A percentile compares a stretch with the other conserved stretches of the same genome.
Conservation (phyloP, 805 yeast genomes). For the Ogataea parapolymorpha region DNA sequence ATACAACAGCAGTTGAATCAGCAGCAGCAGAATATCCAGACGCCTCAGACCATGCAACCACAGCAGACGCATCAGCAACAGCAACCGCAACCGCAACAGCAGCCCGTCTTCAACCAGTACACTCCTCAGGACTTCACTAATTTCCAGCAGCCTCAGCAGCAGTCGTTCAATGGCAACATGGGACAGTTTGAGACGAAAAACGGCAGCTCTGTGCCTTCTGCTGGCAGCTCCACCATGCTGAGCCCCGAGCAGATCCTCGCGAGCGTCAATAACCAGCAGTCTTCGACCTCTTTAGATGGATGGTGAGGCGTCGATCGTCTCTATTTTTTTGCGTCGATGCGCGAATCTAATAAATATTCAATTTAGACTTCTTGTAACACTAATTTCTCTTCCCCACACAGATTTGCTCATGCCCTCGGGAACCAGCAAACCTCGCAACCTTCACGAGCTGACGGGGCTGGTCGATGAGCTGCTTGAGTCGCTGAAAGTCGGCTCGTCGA, state of each 20-base stretch:
- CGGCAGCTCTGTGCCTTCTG: slow-evolving; percentile 4
- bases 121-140: slow-evolving; percentile 4
- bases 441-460: slow-evolving; percentile 15
- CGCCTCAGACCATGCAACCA: slow-evolving; percentile 2
- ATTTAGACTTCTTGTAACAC: not conserved
- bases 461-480: slow-evolving; percentile 18
- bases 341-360: slow-evolving; percentile 3
- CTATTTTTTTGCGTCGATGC: not conserved
- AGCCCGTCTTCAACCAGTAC: slow-evolving; percentile 13
- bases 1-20: slow-evolving; percentile 17
- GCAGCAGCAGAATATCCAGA: slow-evolving; percentile 5
- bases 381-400: not conserved
- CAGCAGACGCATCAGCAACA: slow-evolving; percentile 20
- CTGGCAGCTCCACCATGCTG: slow-evolving; percentile 17
- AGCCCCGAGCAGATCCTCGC: slow-evolving; percentile 36
- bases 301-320: slow-evolving; percentile 19
- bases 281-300: slow-evolving; percentile 19
- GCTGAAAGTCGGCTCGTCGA: slow-evolving; percentile 5
- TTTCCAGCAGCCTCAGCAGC: slow-evolving; percentile 19
- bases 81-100: slow-evolving; percentile 17
- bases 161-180: slow-evolving; percentile 8
- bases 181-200: slow-evolving; percentile 10
- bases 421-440: slow-evolving; percentile 7
- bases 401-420: slow-evolving; percentile 13
- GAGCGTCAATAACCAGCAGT: slow-evolving; percentile 22